Evolutionary conservation across 2,329 filamentous ascomycete genomes (phyloP), one percentile per base, ranked within the genome.

Genomic region (Zalaria sp.): DNA sequence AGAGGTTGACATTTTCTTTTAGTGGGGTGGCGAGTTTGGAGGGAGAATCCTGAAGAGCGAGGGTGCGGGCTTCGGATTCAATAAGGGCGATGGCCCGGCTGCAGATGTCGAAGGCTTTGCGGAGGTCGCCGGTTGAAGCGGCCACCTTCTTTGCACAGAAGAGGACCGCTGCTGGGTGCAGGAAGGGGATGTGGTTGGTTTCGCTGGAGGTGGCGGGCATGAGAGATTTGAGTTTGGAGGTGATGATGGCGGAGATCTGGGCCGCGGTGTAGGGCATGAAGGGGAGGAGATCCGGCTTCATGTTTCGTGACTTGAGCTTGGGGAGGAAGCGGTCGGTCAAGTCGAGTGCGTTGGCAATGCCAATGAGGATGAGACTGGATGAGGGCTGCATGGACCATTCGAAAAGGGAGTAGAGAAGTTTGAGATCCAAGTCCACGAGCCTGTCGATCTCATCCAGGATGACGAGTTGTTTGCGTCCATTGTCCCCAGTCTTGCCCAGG

Each of bases 391-490:
- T 68, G 1, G 91, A 93, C 88, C 89, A 96, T 58, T 95, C 88
- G 51, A 98, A 95, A n/a, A 98, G 69, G 47, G 79, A 83, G 63
- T 96, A 95, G 9, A 98, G 69, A 42, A 91, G 81, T 51, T 93
- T 86, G 44, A 91, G 68, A 51, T 95, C 89, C 48, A 94, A 70
- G 1, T 84, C 89, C 34, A 98, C 71, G 39, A 98, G 79, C 55
- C 93, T 84, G 55, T 98, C 91, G 46, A 98, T 89, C 64, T 98
- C 91, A 55, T 98, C 91, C 44, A 98, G 68, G 1, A 86, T 83
- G 27, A 98, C 77, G n/a, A 96, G 60, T 55, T 83, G 93, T 8
- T 83, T 73, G 34, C 59, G 57, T 32, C 61, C 57, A 11, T 69
- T 65, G 62, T 61, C 47, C 68, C 71, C 48, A 71, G 74, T 59